Evolutionary conservation across 495 filamentous ascomycete species (phyloP).

Genomic region (Neurospora tetraspora): DNA sequence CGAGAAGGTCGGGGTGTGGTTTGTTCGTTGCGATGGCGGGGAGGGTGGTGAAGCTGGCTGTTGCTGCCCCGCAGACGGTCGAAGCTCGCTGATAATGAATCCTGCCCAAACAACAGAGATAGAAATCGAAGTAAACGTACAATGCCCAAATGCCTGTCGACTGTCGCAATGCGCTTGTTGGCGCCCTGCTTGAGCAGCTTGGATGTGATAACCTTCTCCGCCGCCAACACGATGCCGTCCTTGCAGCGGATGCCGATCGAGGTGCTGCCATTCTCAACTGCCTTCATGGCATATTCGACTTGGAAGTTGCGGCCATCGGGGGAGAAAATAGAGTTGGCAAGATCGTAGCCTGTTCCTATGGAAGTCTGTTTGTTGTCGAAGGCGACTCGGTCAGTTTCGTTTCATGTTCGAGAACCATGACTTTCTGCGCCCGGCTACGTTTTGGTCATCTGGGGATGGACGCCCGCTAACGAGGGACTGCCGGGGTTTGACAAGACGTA

Average conservation of each 20-base stretch:
- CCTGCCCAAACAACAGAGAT: not conserved
- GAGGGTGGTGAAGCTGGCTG: constrained; percentile 1
- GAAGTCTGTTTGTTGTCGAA: constrained; percentile 57
- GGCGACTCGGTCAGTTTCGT: constrained; percentile 1
- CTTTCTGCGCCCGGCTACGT: not conserved
- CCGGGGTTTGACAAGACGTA: constrained; percentile 1
- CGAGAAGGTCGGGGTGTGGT: not conserved
- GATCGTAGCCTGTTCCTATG: constrained; percentile 98
- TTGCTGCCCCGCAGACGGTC: not conserved
- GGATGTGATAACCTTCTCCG: constrained; percentile 92
- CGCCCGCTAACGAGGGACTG: not conserved
- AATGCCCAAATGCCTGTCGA: constrained; percentile 88
- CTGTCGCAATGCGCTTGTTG: constrained; percentile 92
- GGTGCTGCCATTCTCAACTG: constrained; percentile 96
- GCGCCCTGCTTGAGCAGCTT: constrained; percentile 87
- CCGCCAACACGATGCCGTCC: constrained; percentile 90
- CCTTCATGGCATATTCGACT: constrained; percentile 98
- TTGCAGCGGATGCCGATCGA: constrained; percentile 95
- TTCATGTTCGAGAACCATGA: not conserved
- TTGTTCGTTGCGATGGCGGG: not conserved
- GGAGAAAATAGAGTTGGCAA: constrained; percentile 98
- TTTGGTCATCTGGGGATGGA: not conserved
- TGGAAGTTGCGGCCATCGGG: constrained; percentile 99
- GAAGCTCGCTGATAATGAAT: not conserved
- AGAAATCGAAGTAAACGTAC: constrained; percentile 41